phyloP scores from a whole-genome alignment of 1,284 basidiomycete species.

The Stygiomarasmius scandens region DNA sequence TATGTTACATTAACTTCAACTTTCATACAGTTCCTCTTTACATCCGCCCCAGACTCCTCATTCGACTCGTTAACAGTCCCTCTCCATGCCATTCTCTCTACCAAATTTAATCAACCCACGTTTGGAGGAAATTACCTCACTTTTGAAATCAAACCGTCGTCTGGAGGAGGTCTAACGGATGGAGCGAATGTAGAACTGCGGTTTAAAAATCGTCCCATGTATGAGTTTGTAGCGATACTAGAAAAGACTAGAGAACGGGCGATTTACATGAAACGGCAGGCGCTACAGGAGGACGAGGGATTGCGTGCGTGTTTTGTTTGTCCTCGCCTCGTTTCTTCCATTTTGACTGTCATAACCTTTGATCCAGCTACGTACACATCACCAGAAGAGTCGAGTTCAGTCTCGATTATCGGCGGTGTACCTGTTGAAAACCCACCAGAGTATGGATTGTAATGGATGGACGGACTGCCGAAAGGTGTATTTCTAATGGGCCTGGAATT shows the following conservation, averaged over 20 bases:
- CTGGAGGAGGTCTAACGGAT: constrained; percentile 62
- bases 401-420: constrained; percentile 38
- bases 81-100: constrained; percentile 63
- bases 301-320: constrained; percentile 55
- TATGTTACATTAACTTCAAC: background rate
- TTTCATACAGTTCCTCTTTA: constrained; percentile 63
- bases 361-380: constrained; percentile 57
- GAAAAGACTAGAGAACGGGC: constrained; percentile 76
- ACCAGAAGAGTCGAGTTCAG: constrained; percentile 45
- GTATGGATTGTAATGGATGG: constrained; percentile 49
- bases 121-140: constrained; percentile 69
- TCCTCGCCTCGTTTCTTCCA: constrained; percentile 2
- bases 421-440: constrained; percentile 64
- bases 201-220: constrained; percentile 68
- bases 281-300: constrained; percentile 60
- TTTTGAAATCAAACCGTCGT: constrained; percentile 66
- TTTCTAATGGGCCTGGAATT: background rate
- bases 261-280: constrained; percentile 72
- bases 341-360: constrained; percentile 12
- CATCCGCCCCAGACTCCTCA: constrained; percentile 42
- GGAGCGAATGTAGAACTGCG: constrained; percentile 70
- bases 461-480: background rate
- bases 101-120: constrained; percentile 74
- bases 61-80: constrained; percentile 60
- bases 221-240: constrained; percentile 68